phyloP scores from a whole-genome alignment of 202 grass and related monocot genomes.

The Alloteropsis angusta region DNA sequence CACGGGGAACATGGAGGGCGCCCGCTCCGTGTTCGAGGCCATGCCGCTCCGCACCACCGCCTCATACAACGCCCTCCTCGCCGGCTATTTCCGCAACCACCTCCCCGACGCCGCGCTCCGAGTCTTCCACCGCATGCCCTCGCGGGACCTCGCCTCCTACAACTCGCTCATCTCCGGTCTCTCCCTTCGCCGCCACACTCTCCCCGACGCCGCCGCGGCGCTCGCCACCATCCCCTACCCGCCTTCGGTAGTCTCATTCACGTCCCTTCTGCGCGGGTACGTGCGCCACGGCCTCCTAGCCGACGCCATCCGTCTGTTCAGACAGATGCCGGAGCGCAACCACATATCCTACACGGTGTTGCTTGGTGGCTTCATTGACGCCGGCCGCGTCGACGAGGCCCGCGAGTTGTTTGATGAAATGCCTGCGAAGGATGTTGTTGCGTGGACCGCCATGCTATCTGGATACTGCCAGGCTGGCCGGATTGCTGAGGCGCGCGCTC shows the following conservation, averaged over 20 bases:
- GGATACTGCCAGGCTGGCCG: conserved; percentile 49
- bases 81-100: conserved; percentile 50
- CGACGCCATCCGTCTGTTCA: conserved; percentile 49
- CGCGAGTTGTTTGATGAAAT: conserved; percentile 51
- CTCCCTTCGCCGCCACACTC: conserved; percentile 25
- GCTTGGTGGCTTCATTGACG: conserved; percentile 38
- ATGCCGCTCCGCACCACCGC: conserved; percentile 48
- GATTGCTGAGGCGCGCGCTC: conserved; percentile 29
- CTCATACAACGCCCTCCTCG: conserved; percentile 58
- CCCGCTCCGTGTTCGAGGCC: conserved; percentile 34
- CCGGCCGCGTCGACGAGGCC: conserved; percentile 42
- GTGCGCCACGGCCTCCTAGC: conserved; percentile 43
- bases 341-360: conserved; percentile 62
- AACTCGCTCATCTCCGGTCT: conserved; percentile 57
- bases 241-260: conserved; percentile 59
- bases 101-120: conserved; percentile 37
- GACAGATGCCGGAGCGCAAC: conserved; percentile 68
- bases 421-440: conserved; percentile 56
- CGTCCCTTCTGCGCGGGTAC: conserved; percentile 57
- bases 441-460: conserved; percentile 50
- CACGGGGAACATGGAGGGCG: conserved; percentile 36
- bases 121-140: conserved; percentile 55
- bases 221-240: conserved; percentile 53
- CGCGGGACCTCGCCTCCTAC: conserved; percentile 47
- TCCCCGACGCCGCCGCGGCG: conserved; percentile 40